Evolutionary conservation across 2,329 filamentous ascomycete genomes (phyloP).

Genomic region (Cladosporium cucumerinum): DNA sequence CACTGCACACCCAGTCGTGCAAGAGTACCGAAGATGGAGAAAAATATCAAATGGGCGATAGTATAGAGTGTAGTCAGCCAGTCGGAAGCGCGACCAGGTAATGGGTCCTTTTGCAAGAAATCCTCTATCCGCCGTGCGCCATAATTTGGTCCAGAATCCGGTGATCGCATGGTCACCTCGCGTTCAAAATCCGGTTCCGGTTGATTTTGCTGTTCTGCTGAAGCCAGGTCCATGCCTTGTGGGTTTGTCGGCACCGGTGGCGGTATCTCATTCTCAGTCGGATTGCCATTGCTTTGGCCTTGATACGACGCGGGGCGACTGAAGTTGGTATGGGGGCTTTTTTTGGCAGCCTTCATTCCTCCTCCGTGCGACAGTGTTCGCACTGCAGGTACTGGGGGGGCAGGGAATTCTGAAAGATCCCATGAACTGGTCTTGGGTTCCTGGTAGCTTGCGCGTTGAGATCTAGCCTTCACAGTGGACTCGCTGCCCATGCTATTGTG

Average conservation of each 20-base stretch:
- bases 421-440: slow-evolving; percentile 19
- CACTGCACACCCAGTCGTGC: slow-evolving; percentile 77
- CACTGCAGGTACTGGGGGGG: slow-evolving; percentile 1
- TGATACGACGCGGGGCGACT: not conserved
- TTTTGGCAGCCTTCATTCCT: not conserved
- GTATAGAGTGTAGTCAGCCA: slow-evolving; percentile 49
- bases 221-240: not conserved
- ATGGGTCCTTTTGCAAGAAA: slow-evolving; percentile 4
- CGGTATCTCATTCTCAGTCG: not conserved
- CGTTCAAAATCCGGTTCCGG: not conserved
- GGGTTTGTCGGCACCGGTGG: not conserved
- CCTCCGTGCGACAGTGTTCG: not conserved
- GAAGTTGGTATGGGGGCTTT: not conserved
- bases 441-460: slow-evolving; percentile 24
- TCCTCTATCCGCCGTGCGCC: not conserved
- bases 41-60: slow-evolving; percentile 78
- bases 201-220: not conserved
- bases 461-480: slow-evolving; percentile 18
- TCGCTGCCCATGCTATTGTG: slow-evolving; percentile 13
- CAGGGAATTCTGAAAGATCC: not conserved
- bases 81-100: slow-evolving; percentile 1
- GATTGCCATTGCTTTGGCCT: not conserved
- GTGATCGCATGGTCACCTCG: slow-evolving; percentile 44
- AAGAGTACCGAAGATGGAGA: slow-evolving; percentile 79
- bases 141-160: slow-evolving; percentile 49